phyloP scores from a whole-genome alignment of 192 early-diverging fungal genomes.

The Podila verticillata region DNA sequence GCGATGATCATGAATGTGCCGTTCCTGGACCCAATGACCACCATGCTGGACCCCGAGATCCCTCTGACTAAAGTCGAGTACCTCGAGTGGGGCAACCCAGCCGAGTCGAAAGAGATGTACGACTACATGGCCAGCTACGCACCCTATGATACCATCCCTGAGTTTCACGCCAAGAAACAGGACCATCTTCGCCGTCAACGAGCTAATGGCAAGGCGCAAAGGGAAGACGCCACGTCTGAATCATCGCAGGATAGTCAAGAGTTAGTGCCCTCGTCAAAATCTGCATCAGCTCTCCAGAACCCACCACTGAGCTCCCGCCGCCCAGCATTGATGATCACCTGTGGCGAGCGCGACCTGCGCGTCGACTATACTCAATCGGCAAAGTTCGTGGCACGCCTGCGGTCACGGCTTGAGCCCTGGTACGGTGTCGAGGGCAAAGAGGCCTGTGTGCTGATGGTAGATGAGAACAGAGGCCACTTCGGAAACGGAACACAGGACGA shows the following conservation, averaged over 20 bases:
- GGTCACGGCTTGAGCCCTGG: constrained; percentile 24
- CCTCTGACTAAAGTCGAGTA: constrained; percentile 79
- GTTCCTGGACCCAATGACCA: constrained; percentile 87
- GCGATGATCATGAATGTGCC: constrained; percentile 82
- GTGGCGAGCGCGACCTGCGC: constrained; percentile 81
- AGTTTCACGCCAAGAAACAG: constrained; percentile 8
- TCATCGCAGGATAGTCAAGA: not conserved
- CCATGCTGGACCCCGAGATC: constrained; percentile 80
- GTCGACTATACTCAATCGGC: constrained; percentile 86
- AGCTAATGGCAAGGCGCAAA: not conserved
- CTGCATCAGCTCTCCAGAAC: constrained; percentile 3
- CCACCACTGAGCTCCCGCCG: constrained; percentile 19
- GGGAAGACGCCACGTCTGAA: not conserved
- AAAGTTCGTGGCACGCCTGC: constrained; percentile 87
- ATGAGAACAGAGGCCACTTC: constrained; percentile 64
- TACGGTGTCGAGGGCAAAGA: constrained; percentile 38
- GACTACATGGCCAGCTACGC: constrained; percentile 67
- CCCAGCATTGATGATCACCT: constrained; percentile 78
- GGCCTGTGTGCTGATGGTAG: constrained; percentile 54
- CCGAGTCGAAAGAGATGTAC: constrained; percentile 59
- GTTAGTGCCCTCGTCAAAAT: not conserved
- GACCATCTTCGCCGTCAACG: not conserved
- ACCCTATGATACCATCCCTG: constrained; percentile 74
- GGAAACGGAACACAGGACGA: constrained; percentile 58
- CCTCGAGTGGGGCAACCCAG: constrained; percentile 82